These are phyloP conservation scores for Acrodontium crateriforme DNA, from an alignment of 2,329 filamentous ascomycete species.

Conservation along the genomic window DNA sequence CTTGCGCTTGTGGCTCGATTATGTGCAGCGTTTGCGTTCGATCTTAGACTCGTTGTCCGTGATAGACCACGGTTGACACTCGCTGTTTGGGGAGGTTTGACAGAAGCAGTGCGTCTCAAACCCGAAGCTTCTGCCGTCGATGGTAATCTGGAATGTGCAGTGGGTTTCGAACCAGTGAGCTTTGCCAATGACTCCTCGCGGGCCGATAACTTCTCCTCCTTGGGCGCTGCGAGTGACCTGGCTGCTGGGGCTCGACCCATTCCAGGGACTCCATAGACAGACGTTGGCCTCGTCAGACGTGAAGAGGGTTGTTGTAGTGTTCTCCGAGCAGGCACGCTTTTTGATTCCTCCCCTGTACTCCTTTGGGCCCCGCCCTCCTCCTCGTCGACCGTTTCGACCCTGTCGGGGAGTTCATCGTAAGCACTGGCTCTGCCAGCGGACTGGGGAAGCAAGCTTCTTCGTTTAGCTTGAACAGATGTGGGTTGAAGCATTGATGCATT, in stretches of 20 bases:
- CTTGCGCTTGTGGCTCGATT: conserved; percentile 6
- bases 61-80: conserved; percentile 4
- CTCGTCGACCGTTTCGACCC: conserved; percentile 9
- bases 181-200: conserved; percentile 7
- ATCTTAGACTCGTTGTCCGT: conserved; percentile 6
- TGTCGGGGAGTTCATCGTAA: too few relatives aligned
- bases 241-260: conserved; percentile 7
- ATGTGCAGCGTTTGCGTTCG: conserved; percentile 4
- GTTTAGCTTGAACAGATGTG: conserved; percentile 8
- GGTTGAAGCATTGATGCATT: conserved; percentile 3
- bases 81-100: conserved; percentile 12
- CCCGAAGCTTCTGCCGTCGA: conserved; percentile 4
- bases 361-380: conserved; percentile 10
- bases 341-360: conserved; percentile 10
- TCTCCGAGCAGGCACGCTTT: conserved; percentile 9
- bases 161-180: conserved; percentile 3
- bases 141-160: neutral
- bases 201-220: conserved; percentile 1
- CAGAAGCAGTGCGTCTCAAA: conserved; percentile 13
- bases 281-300: conserved; percentile 8
- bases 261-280: conserved; percentile 5
- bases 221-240: conserved; percentile 5
- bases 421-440: conserved; percentile 16
- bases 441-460: conserved; percentile 19
- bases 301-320: conserved; percentile 17